Evolutionary conservation across 78 protist species (phyloP).

Genomic region (Dictyostelium firmibasis): DNA sequence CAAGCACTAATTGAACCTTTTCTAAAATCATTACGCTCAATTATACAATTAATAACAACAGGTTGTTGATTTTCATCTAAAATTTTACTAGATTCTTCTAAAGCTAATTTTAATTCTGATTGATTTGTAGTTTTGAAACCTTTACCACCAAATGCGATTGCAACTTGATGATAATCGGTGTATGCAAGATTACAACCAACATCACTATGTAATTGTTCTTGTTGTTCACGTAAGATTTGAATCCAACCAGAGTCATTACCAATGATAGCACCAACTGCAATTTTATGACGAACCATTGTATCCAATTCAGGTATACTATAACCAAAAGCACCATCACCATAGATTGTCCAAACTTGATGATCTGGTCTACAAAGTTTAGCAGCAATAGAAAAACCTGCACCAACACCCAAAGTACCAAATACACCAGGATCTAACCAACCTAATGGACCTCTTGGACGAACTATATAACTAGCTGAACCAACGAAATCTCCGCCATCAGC

Average conservation of each 20-base stretch:
- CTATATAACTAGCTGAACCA: constrained; percentile 83
- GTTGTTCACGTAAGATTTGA: constrained; percentile 76
- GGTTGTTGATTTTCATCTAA: constrained; percentile 47
- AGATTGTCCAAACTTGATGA: constrained; percentile 87
- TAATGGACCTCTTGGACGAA: constrained; percentile 86
- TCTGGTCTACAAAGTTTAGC: constrained; percentile 82
- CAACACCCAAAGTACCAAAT: constrained; percentile 90
- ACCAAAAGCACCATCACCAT: constrained; percentile 91
- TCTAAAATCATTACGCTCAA: constrained; percentile 85
- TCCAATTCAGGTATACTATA: constrained; percentile 85
- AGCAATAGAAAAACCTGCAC: constrained; percentile 90
- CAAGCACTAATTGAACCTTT: constrained; percentile 88
- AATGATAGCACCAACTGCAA: constrained; percentile 81
- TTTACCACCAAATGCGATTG: constrained; percentile 83
- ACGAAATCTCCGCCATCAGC: constrained; percentile 93
- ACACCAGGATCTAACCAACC: constrained; percentile 90
- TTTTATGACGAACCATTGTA: constrained; percentile 79
- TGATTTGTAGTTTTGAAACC: constrained; percentile 32
- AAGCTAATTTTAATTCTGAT: constrained; percentile 18
- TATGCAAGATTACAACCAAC: constrained; percentile 79
- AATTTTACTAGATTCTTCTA: constrained; percentile 17
- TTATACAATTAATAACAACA: constrained; percentile 84
- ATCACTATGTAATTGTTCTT: constrained; percentile 8
- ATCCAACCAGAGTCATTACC: constrained; percentile 92
- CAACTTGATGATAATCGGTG: constrained; percentile 67